These are phyloP conservation scores for Passalora sequoiae DNA, from an alignment of 2,329 filamentous ascomycete genomes.

Conservation along the genomic window DNA sequence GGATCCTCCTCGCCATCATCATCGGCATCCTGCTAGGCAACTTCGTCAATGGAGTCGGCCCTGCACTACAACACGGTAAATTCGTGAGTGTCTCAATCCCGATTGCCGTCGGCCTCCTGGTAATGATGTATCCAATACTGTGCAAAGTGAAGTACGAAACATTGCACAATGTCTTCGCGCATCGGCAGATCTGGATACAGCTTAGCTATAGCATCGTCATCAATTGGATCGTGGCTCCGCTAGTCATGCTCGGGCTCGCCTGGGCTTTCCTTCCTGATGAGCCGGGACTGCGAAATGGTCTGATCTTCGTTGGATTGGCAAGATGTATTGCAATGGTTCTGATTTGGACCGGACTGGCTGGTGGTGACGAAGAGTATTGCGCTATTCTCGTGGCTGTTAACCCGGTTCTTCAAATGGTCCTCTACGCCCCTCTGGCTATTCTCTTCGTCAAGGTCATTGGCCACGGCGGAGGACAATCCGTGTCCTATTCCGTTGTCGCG, in stretches of 20 bases:
- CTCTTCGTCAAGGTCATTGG: constrained; percentile 60
- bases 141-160: constrained; percentile 80
- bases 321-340: constrained; percentile 85
- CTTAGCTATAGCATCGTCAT: constrained; percentile 69
- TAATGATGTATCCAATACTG: constrained; percentile 94
- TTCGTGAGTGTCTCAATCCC: constrained; percentile 68
- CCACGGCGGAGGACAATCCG: constrained; percentile 39
- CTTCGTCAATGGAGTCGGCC: constrained; percentile 60
- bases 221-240: constrained; percentile 78
- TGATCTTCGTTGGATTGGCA: constrained; percentile 78
- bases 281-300: constrained; percentile 50
- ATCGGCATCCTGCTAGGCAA: constrained; percentile 72
- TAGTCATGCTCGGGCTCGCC: constrained; percentile 64
- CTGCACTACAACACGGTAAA: constrained; percentile 61
- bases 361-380: constrained; percentile 76
- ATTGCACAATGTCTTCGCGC: constrained; percentile 60
- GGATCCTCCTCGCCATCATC: constrained; percentile 75
- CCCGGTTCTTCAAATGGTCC: constrained; percentile 43
- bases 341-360: constrained; percentile 74
- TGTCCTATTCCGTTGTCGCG: constrained; percentile 52
- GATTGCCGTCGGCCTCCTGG: constrained; percentile 70
- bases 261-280: constrained; percentile 57
- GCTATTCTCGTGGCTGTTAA: constrained; percentile 53
- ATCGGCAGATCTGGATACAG: constrained; percentile 67
- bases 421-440: constrained; percentile 42